phyloP scores from a whole-genome alignment of 2,329 filamentous ascomycete genomes.

The Hortaea werneckii region DNA sequence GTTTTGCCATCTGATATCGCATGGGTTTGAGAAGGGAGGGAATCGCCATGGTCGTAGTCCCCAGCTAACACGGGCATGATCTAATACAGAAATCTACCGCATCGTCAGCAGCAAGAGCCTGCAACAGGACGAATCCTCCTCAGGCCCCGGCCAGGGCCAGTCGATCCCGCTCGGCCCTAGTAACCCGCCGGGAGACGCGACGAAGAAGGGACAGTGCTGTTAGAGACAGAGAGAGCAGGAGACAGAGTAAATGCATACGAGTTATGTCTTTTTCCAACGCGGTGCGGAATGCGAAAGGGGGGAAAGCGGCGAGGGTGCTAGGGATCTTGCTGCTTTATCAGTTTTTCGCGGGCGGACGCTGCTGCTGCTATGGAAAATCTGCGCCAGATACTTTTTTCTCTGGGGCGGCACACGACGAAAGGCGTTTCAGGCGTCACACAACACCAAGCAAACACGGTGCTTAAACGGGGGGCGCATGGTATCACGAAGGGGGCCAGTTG shows the following conservation, averaged over 20 bases:
- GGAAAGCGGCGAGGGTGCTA: no score
- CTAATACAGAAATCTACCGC: constrained; percentile 94
- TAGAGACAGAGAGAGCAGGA: constrained; percentile 29
- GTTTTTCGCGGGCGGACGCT: no score
- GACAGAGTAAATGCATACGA: background rate
- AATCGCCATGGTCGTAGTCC: background rate
- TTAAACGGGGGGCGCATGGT: no score
- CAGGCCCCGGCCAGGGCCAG: constrained; percentile 62
- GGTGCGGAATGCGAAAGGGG: no score
- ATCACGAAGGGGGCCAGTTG: no score
- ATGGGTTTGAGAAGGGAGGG: background rate
- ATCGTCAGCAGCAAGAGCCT: constrained; percentile 97
- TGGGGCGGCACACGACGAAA: no score
- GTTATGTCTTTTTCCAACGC: background rate
- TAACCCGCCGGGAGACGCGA: constrained; percentile 70
- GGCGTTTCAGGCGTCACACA: no score
- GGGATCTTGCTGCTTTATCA: no score
- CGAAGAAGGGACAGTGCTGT: constrained; percentile 75
- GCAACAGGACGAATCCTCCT: constrained; percentile 73
- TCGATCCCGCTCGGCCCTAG: constrained; percentile 75
- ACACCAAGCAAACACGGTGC: no score
- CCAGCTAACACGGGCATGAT: background rate
- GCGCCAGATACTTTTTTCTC: no score
- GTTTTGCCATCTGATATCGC: no score
- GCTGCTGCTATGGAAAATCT: no score